Percentiles rank a stretch among this genome's conserved stretches.
These are phyloP conservation scores for Globisporangium camurandrum DNA, from an alignment of 352 stramenopile genomes.

Conservation along the genomic window DNA sequence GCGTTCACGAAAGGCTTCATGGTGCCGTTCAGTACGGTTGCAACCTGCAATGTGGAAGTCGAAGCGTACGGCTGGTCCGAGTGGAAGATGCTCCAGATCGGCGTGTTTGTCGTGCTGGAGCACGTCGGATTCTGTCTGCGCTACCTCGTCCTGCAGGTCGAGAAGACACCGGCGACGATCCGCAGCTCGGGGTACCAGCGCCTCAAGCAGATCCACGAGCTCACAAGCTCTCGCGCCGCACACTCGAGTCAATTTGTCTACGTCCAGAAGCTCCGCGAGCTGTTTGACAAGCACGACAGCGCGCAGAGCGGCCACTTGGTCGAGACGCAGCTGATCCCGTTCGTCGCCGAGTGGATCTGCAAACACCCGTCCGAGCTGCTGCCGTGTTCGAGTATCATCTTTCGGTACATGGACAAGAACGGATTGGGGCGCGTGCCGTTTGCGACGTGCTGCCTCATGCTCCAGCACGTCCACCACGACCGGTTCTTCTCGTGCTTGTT, in stretches of 20 bases:
- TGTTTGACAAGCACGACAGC: conserved; percentile 78
- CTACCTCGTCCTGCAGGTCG: conserved; percentile 76
- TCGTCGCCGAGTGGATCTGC: conserved; percentile 78
- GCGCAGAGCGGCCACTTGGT: conserved; percentile 56
- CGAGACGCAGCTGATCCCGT: conserved; percentile 61
- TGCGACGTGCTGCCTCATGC: conserved; percentile 79
- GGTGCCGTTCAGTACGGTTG: conserved; percentile 63
- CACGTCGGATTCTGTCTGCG: conserved; percentile 76
- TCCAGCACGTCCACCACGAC: conserved; percentile 85
- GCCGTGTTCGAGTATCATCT: conserved; percentile 73
- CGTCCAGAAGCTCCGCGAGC: conserved; percentile 63
- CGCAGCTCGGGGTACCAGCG: conserved; percentile 64
- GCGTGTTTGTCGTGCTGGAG: conserved; percentile 77
- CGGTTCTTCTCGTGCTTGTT: conserved; percentile 83
- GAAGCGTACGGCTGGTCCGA: conserved; percentile 16
- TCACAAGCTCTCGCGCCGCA: conserved; percentile 46
- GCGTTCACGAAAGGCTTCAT: conserved; percentile 60
- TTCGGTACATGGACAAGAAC: conserved; percentile 87
- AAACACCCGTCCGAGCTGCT: conserved; percentile 76
- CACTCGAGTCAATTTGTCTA: conserved; percentile 76
- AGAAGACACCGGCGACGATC: conserved; percentile 69
- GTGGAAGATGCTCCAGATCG: conserved; percentile 77
- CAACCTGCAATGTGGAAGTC: conserved; percentile 16
- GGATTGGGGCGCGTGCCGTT: conserved; percentile 72
- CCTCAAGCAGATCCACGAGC: conserved; percentile 75